Percentiles rank a stretch among this genome's conserved stretches.
phyloP scores from a whole-genome alignment of 805 yeast genomes.

The Saccharomycopsis sp. region DNA sequence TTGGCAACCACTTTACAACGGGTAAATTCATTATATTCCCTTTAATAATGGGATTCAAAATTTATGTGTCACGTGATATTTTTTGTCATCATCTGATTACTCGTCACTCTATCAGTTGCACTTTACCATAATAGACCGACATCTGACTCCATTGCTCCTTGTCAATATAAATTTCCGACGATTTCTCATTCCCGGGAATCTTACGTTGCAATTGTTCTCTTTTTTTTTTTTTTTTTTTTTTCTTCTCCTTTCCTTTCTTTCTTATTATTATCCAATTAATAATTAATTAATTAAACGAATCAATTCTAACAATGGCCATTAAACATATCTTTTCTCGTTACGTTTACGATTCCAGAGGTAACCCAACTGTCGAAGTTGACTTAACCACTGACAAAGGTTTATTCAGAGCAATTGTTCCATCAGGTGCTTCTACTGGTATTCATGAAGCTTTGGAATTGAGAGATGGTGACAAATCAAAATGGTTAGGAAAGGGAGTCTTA shows the following conservation, averaged over 20 bases:
- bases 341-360: constrained; percentile 99
- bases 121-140: too few relatives aligned
- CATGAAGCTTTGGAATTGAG: constrained; percentile 98
- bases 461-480: constrained; percentile 94
- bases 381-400: constrained; percentile 85
- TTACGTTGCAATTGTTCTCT: not conserved
- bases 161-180: too few relatives aligned
- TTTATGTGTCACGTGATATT: too few relatives aligned
- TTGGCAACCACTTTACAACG: not conserved
- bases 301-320: constrained; percentile 55
- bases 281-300: too few relatives aligned
- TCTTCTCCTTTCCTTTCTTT: not conserved
- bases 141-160: too few relatives aligned
- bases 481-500: constrained; percentile 98
- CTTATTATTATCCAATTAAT: not conserved
- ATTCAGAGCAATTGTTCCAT: constrained; percentile 97
- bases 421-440: constrained; percentile 99
- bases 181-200: too few relatives aligned
- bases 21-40: not conserved
- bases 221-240: not conserved
- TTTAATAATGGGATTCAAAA: too few relatives aligned
- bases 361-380: constrained; percentile 99
- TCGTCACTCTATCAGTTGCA: too few relatives aligned
- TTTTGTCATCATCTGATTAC: too few relatives aligned
- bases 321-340: constrained; percentile 87